Evolutionary conservation across 106 monocot species (phyloP).

Genomic region (Chionographis japonica): DNA sequence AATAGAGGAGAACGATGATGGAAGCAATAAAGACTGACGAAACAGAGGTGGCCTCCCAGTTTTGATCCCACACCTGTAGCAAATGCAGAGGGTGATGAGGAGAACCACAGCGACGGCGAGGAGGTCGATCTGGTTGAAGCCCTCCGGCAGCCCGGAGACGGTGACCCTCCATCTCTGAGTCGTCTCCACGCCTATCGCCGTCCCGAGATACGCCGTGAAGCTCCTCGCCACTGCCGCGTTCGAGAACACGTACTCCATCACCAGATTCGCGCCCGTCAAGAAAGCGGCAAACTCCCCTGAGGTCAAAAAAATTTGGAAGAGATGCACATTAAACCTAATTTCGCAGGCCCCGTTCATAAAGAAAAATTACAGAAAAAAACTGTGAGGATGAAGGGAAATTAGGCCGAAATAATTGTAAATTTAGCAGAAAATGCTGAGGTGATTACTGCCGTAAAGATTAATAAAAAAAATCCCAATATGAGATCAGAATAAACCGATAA

Average conservation of each 20-base stretch:
- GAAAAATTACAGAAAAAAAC: not conserved
- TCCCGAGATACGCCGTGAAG: constrained; percentile 79
- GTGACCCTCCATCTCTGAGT: constrained; percentile 60
- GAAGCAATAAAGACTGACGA: too few species aligned
- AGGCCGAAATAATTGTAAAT: too few species aligned
- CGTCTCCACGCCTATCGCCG: constrained; percentile 58
- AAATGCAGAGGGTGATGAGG: constrained; percentile 60
- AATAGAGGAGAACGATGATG: too few species aligned
- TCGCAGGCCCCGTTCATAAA: not conserved
- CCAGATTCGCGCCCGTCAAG: constrained; percentile 78
- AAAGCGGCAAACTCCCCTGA: constrained; percentile 94
- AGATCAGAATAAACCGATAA: too few species aligned
- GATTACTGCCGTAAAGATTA: too few species aligned
- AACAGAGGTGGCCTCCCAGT: too few species aligned
- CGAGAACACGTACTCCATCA: constrained; percentile 98
- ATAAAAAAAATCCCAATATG: too few species aligned
- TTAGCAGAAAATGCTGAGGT: too few species aligned
- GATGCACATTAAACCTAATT: not conserved
- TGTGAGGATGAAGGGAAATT: not conserved
- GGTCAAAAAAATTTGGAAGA: not conserved
- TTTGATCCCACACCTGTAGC: constrained; percentile 53
- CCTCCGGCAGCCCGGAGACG: constrained; percentile 56
- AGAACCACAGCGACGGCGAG: constrained; percentile 70
- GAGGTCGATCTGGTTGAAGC: constrained; percentile 84
- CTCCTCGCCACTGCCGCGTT: constrained; percentile 93